phyloP scores from a whole-genome alignment of 352 stramenopile species.

The Phytophthora brassicae region DNA sequence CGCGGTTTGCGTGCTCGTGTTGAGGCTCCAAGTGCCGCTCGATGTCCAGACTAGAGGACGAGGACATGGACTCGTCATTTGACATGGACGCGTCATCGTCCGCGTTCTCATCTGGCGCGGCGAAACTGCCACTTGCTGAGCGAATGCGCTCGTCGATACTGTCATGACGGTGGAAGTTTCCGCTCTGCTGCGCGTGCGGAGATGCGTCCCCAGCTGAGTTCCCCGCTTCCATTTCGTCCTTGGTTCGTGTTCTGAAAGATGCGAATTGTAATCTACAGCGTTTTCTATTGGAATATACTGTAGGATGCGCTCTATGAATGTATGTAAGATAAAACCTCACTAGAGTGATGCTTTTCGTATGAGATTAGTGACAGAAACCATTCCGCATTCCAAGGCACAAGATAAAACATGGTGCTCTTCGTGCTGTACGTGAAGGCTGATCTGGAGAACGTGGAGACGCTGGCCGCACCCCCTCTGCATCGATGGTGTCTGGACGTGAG shows the following conservation, averaged over 20 bases:
- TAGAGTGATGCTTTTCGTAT: too few species aligned
- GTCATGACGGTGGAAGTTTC: slow-evolving; percentile 7
- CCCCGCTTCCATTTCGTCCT: slow-evolving; percentile 2
- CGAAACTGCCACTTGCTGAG: slow-evolving; percentile 25
- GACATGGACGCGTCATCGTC: slow-evolving; percentile 57
- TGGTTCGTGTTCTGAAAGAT: slow-evolving; percentile 9
- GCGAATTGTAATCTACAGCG: too few species aligned
- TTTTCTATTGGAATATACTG: too few species aligned
- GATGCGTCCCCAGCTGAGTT: slow-evolving; percentile 14
- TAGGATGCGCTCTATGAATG: too few species aligned
- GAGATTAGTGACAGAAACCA: too few species aligned
- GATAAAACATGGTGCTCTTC: slow-evolving; percentile 70
- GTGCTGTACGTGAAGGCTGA: slow-evolving; percentile 89
- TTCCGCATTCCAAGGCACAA: background rate
- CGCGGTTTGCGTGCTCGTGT: background rate
- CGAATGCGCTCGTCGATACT: slow-evolving; percentile 33
- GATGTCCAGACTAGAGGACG: slow-evolving; percentile 44
- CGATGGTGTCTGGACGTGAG: slow-evolving; percentile 88
- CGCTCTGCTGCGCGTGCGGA: slow-evolving; percentile 2
- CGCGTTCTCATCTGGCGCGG: slow-evolving; percentile 9
- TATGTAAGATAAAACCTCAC: too few species aligned
- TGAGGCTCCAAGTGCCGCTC: slow-evolving; percentile 8
- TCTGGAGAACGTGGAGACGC: slow-evolving; percentile 82
- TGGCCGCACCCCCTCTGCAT: slow-evolving; percentile 65
- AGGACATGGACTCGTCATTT: slow-evolving; percentile 64